Base-by-base conservation (phyloP, 2,329 filamentous ascomycete genomes). In the Leptographium wingfieldii region DNA sequence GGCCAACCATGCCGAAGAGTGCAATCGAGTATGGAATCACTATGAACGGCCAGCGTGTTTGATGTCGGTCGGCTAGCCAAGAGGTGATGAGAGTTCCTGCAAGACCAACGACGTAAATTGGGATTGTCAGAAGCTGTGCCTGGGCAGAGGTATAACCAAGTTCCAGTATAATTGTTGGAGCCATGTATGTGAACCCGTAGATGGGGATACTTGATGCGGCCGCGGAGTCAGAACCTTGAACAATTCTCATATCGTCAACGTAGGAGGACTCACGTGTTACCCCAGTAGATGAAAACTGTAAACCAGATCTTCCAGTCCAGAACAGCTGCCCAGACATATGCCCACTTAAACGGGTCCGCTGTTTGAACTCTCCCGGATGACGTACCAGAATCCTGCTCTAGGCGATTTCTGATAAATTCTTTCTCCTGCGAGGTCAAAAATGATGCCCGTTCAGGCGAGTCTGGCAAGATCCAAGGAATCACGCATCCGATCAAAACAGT, bases 151-250 rank as follows among this genome's bases (percentile, higher is more conserved):
- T 66, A 68, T 72, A 74, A 19, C 71, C 69, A 60, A 76, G 73
- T 57, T 73, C 72, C 53, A 66, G 65, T 10, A 76, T 68, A 60
- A 77, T 75, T 11, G 71, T 74, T 0, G 74, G 73, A 66, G 75
- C 68, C 63, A 74, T 75, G 11, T 53, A 38, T 4, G 55, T 61
- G 52, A 58, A 59, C 3, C 54, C 55, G 3, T 48, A 35, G 25
- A 29, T 38, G 43, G 27, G 31, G 16, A 54, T 35, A 22, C 51
- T 54, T 6, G 6, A 33, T 16, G 12, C 31, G 29, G 29, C 5
- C 14, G 29, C 5, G 27, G 29, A 53, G 29, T 56, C 29, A 55
- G 55, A 22, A 12, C 19, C 16, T 16, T 19, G 14, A 3, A 16
- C 12, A 16, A 31, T 16, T 51, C 25, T 27, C n/a, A 35, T n/a